These are phyloP conservation scores for Pseudogymnoascus sp. DNA, from an alignment of 2,329 filamentous ascomycete species.

Conservation along the genomic window DNA sequence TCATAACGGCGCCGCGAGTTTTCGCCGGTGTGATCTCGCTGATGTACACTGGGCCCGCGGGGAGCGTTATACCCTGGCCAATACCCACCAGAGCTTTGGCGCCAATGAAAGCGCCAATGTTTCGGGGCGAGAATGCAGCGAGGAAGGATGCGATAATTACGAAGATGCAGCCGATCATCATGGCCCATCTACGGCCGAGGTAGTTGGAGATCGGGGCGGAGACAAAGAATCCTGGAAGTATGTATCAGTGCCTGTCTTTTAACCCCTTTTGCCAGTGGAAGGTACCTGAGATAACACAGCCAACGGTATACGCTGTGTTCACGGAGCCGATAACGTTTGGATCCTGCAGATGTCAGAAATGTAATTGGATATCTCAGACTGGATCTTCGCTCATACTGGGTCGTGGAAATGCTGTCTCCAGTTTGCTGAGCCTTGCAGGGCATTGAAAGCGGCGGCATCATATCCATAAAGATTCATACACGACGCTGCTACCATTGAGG, in stretches of 20 bases:
- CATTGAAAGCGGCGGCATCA: neutral
- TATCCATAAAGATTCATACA: conserved; percentile 7
- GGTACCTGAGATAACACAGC: conserved; percentile 1
- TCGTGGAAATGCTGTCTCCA: neutral
- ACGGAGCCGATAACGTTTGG: conserved; percentile 4
- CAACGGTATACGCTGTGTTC: conserved; percentile 2
- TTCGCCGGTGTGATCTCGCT: conserved; percentile 45
- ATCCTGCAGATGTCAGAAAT: neutral
- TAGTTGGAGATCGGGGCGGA: neutral
- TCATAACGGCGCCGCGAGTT: conserved; percentile 50
- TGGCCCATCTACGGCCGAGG: conserved; percentile 22
- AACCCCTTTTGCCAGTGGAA: neutral
- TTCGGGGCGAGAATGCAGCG: conserved; percentile 42
- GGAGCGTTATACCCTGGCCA: conserved; percentile 46
- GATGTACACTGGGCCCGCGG: conserved; percentile 47
- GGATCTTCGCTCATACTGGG: neutral
- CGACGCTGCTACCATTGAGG: conserved; percentile 1
- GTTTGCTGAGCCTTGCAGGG: conserved; percentile 1
- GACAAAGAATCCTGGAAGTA: conserved; percentile 2
- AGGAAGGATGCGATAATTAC: conserved; percentile 48
- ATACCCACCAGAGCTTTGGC: conserved; percentile 47
- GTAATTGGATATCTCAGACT: neutral
- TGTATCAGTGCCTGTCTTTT: neutral
- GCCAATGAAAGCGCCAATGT: conserved; percentile 45
- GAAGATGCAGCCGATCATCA: conserved; percentile 43